phyloP scores from a whole-genome alignment of 2,329 filamentous ascomycete species.

The Bimuria novae-zelandiae region DNA sequence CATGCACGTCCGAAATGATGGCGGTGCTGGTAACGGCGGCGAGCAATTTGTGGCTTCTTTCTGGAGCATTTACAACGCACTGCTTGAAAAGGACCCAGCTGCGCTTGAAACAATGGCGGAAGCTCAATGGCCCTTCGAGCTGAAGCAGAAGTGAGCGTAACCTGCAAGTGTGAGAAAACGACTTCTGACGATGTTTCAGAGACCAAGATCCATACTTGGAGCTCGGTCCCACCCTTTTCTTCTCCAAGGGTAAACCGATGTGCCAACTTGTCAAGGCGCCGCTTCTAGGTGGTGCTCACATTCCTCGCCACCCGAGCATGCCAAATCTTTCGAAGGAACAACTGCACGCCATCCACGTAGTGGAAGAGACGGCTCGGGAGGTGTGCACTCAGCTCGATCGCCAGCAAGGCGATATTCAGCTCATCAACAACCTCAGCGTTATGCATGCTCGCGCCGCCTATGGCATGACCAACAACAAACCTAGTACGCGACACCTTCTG shows the following conservation, averaged over 20 bases:
- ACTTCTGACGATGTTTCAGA: slow-evolving; percentile 16
- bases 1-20: slow-evolving; percentile 41
- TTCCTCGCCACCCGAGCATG: slow-evolving; percentile 37
- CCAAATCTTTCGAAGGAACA: slow-evolving; percentile 36
- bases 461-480: slow-evolving; percentile 24
- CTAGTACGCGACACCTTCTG: slow-evolving; percentile 41
- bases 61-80: slow-evolving; percentile 43
- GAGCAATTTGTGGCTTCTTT: slow-evolving; percentile 42
- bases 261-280: slow-evolving; percentile 46
- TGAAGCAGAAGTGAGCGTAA: slow-evolving; percentile 41
- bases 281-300: slow-evolving; percentile 39
- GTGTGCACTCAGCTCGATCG: slow-evolving; percentile 40
- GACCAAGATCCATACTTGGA: slow-evolving; percentile 37
- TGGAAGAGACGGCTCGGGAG: slow-evolving; percentile 35
- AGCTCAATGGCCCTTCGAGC: slow-evolving; percentile 43
- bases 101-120: slow-evolving; percentile 43
- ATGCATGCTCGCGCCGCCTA: slow-evolving; percentile 45
- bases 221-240: slow-evolving; percentile 40
- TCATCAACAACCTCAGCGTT: slow-evolving; percentile 43
- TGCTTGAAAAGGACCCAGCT: slow-evolving; percentile 36
- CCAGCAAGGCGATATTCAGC: slow-evolving; percentile 43
- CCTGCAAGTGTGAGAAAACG: neutral
- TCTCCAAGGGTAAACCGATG: slow-evolving; percentile 42
- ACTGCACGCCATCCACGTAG: slow-evolving; percentile 32
- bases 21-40: slow-evolving; percentile 35